Base-by-base conservation (phyloP, 2,329 filamentous ascomycete species). In the Aspergillus fumigatiaffinis region DNA sequence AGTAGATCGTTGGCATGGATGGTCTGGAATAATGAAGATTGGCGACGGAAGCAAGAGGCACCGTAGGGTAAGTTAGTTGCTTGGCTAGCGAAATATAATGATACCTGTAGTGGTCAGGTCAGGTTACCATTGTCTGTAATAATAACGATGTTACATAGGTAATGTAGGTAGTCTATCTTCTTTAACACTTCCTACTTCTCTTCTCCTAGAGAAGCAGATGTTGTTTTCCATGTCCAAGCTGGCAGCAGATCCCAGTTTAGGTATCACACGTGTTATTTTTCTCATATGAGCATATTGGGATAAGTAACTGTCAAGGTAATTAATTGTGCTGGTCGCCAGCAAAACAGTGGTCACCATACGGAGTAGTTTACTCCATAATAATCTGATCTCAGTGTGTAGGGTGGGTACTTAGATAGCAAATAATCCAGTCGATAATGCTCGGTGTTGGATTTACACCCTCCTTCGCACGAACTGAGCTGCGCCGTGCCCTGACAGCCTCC, bases 11-110 rank as follows among this genome's bases (percentile, higher is more conserved):
- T 23, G 6, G 47, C 44, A 47, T 57, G 57, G 61, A 60, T 58
- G 58, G 60, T 53, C 51, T 63, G 59, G 59, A 63, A 60, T 58
- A 56, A 61, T 59, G 58, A 63, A 64, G 57, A 61, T 61, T 64
- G 59, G 59, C 59, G 55, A 57, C 59, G 56, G 59, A 59, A 64
- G 60, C 56, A 64, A 61, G 58, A 60, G 60, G 58, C 61, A 60
- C 56, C 48, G 20, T 56, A 61, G 54, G 56, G 57, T 54, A 56
- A 56, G 53, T 56, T 56, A 56, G 57, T 56, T 26, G 32, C 56
- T 53, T 38, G 52, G 57, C 55, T 54, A 46, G 52, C 47, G 26
- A 42, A 46, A 51, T 52, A 57, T 55, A 20, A 44, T 50, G 23
- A 52, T 56, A 23, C 17, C 38, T 29, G 28, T 3, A 14, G 12